Evolutionary conservation across 371 early-diverging fungal genomes (phyloP).

Genomic region (Smittium mucronatum): DNA sequence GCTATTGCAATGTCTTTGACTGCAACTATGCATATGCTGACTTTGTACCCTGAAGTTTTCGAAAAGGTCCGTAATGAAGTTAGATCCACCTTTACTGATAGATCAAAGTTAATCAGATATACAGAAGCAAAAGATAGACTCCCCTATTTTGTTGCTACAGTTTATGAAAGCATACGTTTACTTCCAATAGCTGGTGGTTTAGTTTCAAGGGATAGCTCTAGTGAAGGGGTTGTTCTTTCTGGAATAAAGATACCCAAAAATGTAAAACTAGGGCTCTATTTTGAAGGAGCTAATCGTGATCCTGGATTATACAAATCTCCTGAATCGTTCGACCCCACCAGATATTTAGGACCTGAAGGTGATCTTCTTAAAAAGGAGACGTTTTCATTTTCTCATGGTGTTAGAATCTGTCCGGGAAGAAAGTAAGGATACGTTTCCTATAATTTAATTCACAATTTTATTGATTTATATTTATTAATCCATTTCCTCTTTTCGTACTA

Average conservation of each 20-base stretch:
- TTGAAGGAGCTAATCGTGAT: conserved; percentile 16
- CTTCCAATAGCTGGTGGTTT: conserved; percentile 14
- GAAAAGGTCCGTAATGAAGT: conserved; percentile 16
- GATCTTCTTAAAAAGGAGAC: conserved; percentile 12
- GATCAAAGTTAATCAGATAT: conserved; percentile 10
- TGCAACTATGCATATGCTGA: conserved; percentile 21
- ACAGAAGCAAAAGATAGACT: conserved; percentile 14
- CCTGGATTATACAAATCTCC: conserved; percentile 14
- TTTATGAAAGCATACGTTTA: conserved; percentile 22
- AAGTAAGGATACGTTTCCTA: conserved; percentile 3
- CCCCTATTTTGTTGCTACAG: conserved; percentile 21
- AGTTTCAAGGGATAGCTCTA: conserved; percentile 20
- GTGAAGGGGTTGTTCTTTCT: conserved; percentile 19
- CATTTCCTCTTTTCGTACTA: too few relatives aligned
- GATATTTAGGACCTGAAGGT: conserved; percentile 19
- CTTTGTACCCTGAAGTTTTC: conserved; percentile 19
- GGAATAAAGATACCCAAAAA: conserved; percentile 18
- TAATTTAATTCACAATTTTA: too few relatives aligned
- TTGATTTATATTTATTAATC: too few relatives aligned
- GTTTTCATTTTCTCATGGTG: conserved; percentile 28
- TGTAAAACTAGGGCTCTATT: conserved; percentile 14
- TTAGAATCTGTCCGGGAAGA: conserved; percentile 26
- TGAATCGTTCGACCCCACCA: conserved; percentile 17
- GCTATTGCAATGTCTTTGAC: conserved; percentile 20
- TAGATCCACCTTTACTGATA: conserved; percentile 12